Evolutionary conservation across 2,329 filamentous ascomycete species (phyloP).

Genomic region (Blastomyces percursus): DNA sequence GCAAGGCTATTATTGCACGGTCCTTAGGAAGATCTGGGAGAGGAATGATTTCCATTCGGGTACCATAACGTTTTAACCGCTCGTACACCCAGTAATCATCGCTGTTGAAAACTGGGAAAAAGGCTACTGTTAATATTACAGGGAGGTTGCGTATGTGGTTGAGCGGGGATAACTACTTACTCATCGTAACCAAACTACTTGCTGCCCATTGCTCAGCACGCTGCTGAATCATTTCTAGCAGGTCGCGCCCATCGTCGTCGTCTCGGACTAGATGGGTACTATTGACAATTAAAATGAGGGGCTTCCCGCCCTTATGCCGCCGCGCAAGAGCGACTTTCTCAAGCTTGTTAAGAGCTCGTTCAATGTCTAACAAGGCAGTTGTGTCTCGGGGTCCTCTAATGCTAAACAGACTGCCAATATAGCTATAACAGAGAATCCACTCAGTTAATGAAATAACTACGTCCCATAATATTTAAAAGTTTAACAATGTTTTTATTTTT

Average conservation of each 20-base stretch:
- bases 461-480: background rate
- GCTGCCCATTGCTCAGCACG: conserved; percentile 95
- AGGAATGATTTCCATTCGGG: conserved; percentile 85
- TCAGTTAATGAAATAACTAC: no score
- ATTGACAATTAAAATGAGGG: conserved; percentile 88
- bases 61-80: conserved; percentile 79
- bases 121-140: background rate
- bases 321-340: conserved; percentile 77
- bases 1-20: conserved; percentile 65
- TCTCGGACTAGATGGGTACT: conserved; percentile 84
- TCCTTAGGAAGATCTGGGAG: conserved; percentile 71
- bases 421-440: conserved; percentile 20
- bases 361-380: conserved; percentile 85
- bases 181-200: conserved; percentile 69
- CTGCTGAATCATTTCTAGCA: conserved; percentile 91
- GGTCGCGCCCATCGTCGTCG: conserved; percentile 82
- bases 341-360: conserved; percentile 92
- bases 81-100: conserved; percentile 99
- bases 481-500: background rate
- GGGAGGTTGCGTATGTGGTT: background rate
- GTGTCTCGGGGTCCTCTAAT: conserved; percentile 87
- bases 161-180: conserved; percentile 18
- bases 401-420: conserved; percentile 86
- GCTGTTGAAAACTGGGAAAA: conserved; percentile 67
- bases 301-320: conserved; percentile 50